Evolutionary conservation across 148 eudicot genomes (phyloP).

Genomic region (Rhododendron griersonianum): DNA sequence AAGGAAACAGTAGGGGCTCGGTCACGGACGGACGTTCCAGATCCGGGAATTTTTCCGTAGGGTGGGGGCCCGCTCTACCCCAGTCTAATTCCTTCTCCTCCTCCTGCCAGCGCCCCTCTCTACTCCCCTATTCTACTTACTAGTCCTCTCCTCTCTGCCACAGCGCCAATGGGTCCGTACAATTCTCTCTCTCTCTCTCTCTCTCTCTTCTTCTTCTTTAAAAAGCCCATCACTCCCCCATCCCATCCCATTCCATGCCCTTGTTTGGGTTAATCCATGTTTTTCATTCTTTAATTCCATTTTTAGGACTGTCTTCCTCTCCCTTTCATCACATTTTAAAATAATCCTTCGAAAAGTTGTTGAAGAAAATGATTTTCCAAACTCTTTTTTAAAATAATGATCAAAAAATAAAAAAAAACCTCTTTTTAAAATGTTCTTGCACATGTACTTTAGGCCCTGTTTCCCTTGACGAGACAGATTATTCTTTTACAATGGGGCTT

Average conservation of each 20-base stretch:
- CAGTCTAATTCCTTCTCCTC: neutral
- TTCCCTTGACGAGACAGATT: too few species aligned
- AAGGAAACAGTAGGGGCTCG: neutral
- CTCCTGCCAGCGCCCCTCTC: neutral
- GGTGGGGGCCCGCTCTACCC: neutral
- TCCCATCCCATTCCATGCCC: neutral
- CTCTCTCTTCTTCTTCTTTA: too few species aligned
- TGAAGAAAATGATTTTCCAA: too few species aligned
- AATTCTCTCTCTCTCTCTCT: neutral
- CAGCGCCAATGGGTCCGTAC: neutral
- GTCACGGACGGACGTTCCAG: conserved; percentile 7
- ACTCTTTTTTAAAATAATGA: too few species aligned
- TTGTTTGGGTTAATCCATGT: neutral
- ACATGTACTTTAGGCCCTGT: too few species aligned
- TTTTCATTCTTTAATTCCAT: neutral
- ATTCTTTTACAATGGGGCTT: too few species aligned
- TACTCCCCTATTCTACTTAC: neutral
- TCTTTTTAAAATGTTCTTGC: too few species aligned
- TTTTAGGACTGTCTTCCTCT: neutral
- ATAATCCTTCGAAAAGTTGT: too few species aligned
- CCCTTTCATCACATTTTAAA: neutral
- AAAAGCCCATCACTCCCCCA: too few species aligned
- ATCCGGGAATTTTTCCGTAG: neutral
- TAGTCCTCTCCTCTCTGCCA: neutral
- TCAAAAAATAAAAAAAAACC: too few species aligned